These are phyloP conservation scores for Ustilago vetiveriae DNA, from an alignment of 1,284 basidiomycete species.

Conservation along the genomic window DNA sequence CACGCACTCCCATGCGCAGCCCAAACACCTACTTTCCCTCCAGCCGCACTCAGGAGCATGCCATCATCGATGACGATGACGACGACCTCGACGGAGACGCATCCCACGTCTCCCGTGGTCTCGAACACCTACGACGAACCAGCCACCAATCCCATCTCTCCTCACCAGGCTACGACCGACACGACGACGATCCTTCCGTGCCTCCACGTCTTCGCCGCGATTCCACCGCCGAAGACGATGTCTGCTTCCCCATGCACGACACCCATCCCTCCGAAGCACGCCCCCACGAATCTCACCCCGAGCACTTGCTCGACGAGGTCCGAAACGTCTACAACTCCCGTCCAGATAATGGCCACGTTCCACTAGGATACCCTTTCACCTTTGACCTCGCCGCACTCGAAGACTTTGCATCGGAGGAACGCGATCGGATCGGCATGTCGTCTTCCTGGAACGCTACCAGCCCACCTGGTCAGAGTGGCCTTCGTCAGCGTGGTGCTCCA, in stretches of 20 bases:
- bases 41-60: constrained; percentile 22
- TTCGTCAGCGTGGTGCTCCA: constrained; percentile 29
- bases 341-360: constrained; percentile 23
- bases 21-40: constrained; percentile 37
- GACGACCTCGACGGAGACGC: constrained; percentile 28
- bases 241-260: constrained; percentile 63
- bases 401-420: constrained; percentile 60
- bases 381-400: constrained; percentile 63
- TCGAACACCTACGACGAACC: constrained; percentile 13
- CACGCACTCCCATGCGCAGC: constrained; percentile 39
- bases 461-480: constrained; percentile 16
- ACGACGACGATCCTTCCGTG: constrained; percentile 12
- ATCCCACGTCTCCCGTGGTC: constrained; percentile 41
- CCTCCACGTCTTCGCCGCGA: constrained; percentile 43
- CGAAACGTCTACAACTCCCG: constrained; percentile 18
- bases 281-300: constrained; percentile 18
- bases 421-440: constrained; percentile 47
- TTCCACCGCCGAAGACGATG: constrained; percentile 60
- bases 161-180: constrained; percentile 8
- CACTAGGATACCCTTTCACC: constrained; percentile 62
- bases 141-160: constrained; percentile 28
- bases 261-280: constrained; percentile 16
- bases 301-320: constrained; percentile 22
- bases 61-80: constrained; percentile 39
- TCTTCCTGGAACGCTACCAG: constrained; percentile 24